Conservation (phyloP, 176 grass and related monocot species). For the Pharus latifolius region DNA sequence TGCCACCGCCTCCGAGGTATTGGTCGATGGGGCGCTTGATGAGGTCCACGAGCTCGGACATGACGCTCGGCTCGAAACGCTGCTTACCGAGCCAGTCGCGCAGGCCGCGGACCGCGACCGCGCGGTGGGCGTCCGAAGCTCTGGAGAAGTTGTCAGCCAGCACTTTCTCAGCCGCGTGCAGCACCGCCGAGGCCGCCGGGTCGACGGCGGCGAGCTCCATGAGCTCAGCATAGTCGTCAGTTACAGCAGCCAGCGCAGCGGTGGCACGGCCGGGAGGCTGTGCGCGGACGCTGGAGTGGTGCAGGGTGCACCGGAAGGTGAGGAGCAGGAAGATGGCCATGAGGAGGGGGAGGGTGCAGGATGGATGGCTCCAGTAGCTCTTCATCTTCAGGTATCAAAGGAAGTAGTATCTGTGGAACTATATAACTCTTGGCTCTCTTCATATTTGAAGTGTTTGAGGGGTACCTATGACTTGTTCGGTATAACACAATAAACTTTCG, state of each 20-base stretch:
- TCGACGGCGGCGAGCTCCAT: constrained; percentile 37
- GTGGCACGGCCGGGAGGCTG: not conserved
- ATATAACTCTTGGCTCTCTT: not conserved
- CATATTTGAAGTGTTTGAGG: not conserved
- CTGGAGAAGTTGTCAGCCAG: constrained; percentile 12
- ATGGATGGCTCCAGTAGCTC: constrained; percentile 15
- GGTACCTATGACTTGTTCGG: not conserved
- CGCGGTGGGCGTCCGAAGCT: not conserved
- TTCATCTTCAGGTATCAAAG: constrained; percentile 28
- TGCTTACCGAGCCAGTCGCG: constrained; percentile 37
- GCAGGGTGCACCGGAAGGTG: constrained; percentile 19
- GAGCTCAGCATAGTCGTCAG: constrained; percentile 11
- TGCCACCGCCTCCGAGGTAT: not conserved
- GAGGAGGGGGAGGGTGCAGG: constrained; percentile 4
- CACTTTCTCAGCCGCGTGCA: constrained; percentile 12
- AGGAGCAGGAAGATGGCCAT: constrained; percentile 21
- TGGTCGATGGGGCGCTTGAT: constrained; percentile 67
- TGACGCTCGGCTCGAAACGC: constrained; percentile 48
- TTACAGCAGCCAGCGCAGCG: not conserved
- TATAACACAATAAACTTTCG: too few relatives aligned
- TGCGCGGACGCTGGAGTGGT: not conserved
- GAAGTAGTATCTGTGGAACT: not conserved
- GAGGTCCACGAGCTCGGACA: constrained; percentile 54
- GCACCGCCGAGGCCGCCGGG: constrained; percentile 24
- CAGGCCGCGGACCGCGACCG: constrained; percentile 15